These are phyloP conservation scores for Albizia julibrissin DNA, from an alignment of 306 rosid species.

Conservation along the genomic window DNA sequence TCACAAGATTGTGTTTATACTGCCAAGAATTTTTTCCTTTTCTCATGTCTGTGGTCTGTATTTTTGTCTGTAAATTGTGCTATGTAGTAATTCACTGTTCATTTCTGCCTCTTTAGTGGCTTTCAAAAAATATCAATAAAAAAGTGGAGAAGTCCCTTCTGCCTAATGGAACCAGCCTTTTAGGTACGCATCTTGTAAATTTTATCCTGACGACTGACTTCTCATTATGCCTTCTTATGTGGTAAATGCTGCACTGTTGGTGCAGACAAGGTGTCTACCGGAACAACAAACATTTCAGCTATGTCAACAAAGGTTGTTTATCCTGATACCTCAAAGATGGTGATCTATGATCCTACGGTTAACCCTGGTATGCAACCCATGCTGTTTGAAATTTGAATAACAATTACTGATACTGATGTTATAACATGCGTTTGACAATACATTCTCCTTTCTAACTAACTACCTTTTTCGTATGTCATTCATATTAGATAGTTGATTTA, in stretches of 20 bases:
- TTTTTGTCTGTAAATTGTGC: background rate
- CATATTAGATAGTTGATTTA: background rate
- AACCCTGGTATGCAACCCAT: constrained; percentile 57
- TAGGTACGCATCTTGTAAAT: constrained; percentile 51
- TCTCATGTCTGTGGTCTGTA: background rate
- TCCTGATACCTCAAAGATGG: constrained; percentile 90
- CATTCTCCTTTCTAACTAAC: constrained; percentile 2
- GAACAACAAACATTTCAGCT: constrained; percentile 43
- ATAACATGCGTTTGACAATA: background rate
- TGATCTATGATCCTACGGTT: constrained; percentile 80
- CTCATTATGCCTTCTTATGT: constrained; percentile 23
- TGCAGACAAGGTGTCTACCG: constrained; percentile 58
- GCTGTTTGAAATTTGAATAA: constrained; percentile 18
- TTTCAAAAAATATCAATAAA: constrained; percentile 63
- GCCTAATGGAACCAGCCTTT: constrained; percentile 50
- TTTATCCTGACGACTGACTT: constrained; percentile 27
- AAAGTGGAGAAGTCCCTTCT: constrained; percentile 53
- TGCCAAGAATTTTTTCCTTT: background rate
- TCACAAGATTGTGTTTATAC: constrained; percentile 15
- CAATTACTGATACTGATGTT: background rate
- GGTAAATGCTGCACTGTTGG: constrained; percentile 24
- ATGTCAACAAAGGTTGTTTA: constrained; percentile 58
- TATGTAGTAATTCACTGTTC: constrained; percentile 33
- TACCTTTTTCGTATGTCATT: background rate
- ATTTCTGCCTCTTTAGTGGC: constrained; percentile 67